Base-by-base conservation (phyloP, 2,329 filamentous ascomycete genomes). In the Dactylellina haptotyla region DNA sequence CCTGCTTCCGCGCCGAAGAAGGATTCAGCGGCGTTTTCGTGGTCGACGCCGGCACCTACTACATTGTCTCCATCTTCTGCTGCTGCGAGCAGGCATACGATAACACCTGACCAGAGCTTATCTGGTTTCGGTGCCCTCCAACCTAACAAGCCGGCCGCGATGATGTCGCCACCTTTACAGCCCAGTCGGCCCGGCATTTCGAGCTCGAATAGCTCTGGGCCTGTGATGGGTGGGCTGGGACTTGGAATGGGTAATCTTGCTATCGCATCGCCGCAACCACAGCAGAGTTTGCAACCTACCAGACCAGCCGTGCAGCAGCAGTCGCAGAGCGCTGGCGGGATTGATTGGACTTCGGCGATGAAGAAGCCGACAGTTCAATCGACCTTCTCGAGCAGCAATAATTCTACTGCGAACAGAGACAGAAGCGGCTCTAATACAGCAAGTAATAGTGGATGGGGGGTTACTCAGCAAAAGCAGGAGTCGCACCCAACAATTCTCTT, bases 11-110 rank as follows among this genome's bases (percentile, higher is more conserved):
- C 59, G 10, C 69, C 58, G 26, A 70, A 72, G 45, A 58, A 57
- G 3, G 78, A 18, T 82, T 81, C 37, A 79, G 83, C 0, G 80
- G 83, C 77, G 83, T 85, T 75, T 79, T 81, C 39, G 79, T 80
- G 76, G 14, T 80, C 78, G 58, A 80, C 81, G 1, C 76, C 80
- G 10, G 77, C 81, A 10, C 80, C 80, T 50, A 81, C 82, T 1
- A 79, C 83, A 1, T 78, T 58, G 30, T 25, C 70, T 51, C 59
- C 71, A 25, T 41, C 32, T 16, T n/a, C 71, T 83, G n/a, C 80
- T 83, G 1, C 82, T 84, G 81, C 85, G 3, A 81, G 81, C 14
- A 79, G 80, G 4, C 76, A 48, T 30, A 50, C 56, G 1, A 53
- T 66, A 39, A 62, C 50, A 41, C 59, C 43, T 8, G 63, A 63